Evolutionary conservation across 768 basidiomycete genomes (phyloP).

Genomic region (Dioszegia crocea): DNA sequence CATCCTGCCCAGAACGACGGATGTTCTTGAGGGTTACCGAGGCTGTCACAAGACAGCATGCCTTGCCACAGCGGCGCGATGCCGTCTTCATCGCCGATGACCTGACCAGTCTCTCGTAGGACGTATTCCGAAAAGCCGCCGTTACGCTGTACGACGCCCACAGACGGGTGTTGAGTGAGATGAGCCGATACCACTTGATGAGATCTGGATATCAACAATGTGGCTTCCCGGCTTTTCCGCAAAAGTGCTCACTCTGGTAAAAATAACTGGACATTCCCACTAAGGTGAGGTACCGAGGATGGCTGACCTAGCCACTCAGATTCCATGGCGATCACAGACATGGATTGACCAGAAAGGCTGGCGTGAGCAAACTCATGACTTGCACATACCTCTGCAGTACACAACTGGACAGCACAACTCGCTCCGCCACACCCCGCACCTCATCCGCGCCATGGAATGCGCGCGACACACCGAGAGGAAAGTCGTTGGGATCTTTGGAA

Average conservation of each 20-base stretch:
- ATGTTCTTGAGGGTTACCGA: constrained; percentile 3
- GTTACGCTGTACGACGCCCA: constrained; percentile 23
- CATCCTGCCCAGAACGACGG: constrained; percentile 26
- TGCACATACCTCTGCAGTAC: constrained; percentile 25
- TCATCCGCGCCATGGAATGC: constrained; percentile 6
- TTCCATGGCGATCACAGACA: constrained; percentile 24
- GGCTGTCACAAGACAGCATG: constrained; percentile 27
- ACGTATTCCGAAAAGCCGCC: constrained; percentile 22
- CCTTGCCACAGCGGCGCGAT: constrained; percentile 33
- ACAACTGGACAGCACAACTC: constrained; percentile 29
- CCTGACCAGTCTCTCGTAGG: constrained; percentile 31
- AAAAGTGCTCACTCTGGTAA: constrained; percentile 39
- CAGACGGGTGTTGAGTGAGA: constrained; percentile 1
- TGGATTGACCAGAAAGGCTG: constrained; percentile 26
- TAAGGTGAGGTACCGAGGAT: not conserved
- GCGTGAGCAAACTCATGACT: not conserved
- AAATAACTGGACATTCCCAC: constrained; percentile 18
- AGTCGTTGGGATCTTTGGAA: constrained; percentile 22
- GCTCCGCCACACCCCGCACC: constrained; percentile 12
- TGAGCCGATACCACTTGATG: constrained; percentile 28
- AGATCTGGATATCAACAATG: constrained; percentile 11
- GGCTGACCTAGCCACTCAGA: constrained; percentile 17
- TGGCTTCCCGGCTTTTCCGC: too few species aligned
- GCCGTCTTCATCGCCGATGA: constrained; percentile 32
- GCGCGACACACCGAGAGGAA: constrained; percentile 24